phyloP scores from a whole-genome alignment of 345 rosid species.

The Gossypium stocksii region DNA sequence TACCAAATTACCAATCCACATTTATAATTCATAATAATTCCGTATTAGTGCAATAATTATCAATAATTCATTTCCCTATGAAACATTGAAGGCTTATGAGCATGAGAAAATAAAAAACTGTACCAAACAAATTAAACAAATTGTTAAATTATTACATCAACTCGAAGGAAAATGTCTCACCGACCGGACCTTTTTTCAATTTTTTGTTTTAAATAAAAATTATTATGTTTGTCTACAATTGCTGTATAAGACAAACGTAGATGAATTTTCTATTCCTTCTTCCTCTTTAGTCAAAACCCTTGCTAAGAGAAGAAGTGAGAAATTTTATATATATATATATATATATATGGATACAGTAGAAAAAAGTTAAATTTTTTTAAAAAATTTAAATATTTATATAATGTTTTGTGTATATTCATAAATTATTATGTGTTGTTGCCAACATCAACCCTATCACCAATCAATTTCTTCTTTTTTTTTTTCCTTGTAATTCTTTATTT shows the following conservation, averaged over 20 bases:
- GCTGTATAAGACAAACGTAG: too few relatives aligned
- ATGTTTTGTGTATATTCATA: too few relatives aligned
- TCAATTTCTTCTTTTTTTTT: not conserved
- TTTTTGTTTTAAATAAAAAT: too few relatives aligned
- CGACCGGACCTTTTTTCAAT: not conserved
- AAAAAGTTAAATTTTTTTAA: too few relatives aligned
- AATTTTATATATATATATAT: not conserved
- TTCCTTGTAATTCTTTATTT: not conserved
- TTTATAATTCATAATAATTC: too few relatives aligned
- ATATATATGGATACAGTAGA: too few relatives aligned
- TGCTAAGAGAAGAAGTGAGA: not conserved
- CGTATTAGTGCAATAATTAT: too few relatives aligned
- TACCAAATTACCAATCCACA: too few relatives aligned
- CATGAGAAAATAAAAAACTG: not conserved
- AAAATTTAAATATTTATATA: too few relatives aligned
- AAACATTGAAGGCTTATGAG: not conserved
- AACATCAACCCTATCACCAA: not conserved
- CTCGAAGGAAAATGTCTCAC: not conserved
- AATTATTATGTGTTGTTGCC: too few relatives aligned
- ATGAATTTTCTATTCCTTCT: not conserved
- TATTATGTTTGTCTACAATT: too few relatives aligned
- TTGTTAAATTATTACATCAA: not conserved
- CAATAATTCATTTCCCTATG: too few relatives aligned
- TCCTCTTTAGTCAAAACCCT: not conserved
- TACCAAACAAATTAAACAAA: not conserved